phyloP scores from a whole-genome alignment of 208 protist species.

The Phytomonas sp. region DNA sequence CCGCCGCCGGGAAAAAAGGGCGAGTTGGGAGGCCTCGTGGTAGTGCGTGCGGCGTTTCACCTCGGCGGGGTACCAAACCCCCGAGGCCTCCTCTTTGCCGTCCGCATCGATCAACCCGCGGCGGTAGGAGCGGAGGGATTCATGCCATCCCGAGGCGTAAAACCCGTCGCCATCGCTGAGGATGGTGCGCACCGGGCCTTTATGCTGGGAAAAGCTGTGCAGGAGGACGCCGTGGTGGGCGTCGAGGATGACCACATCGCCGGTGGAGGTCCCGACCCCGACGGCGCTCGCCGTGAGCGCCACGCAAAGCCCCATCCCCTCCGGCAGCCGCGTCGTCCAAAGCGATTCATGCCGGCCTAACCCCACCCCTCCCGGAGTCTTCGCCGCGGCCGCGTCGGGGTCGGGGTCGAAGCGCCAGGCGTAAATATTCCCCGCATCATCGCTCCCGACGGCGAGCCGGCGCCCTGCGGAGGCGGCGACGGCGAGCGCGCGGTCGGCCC shows the following conservation, averaged over 20 bases:
- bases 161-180: slow-evolving; percentile 31
- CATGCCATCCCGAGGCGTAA: slow-evolving; percentile 83
- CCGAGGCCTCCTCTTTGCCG: slow-evolving; percentile 4
- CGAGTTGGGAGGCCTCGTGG: slow-evolving; percentile 73
- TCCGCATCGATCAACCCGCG: slow-evolving; percentile 13
- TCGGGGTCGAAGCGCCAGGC: slow-evolving; percentile 49
- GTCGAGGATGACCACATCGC: slow-evolving; percentile 77
- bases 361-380: neutral
- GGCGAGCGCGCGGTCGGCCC: slow-evolving; percentile 69
- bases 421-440: slow-evolving; percentile 75
- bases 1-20: slow-evolving; percentile 32
- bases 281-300: slow-evolving; percentile 36
- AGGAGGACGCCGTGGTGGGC: slow-evolving; percentile 50
- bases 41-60: slow-evolving; percentile 89
- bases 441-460: slow-evolving; percentile 48
- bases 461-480: slow-evolving; percentile 11
- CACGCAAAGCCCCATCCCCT: slow-evolving; percentile 69
- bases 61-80: slow-evolving; percentile 75
- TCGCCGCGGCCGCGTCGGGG: neutral
- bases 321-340: slow-evolving; percentile 65
- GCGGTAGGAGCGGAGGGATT: slow-evolving; percentile 59
- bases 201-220: slow-evolving; percentile 70
- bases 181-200: slow-evolving; percentile 68
- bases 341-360: slow-evolving; percentile 52
- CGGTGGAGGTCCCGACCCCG: slow-evolving; percentile 73